Evolutionary conservation across 805 yeast genomes (phyloP), one percentile per base, ranked within the genome.

Genomic region (Lipomyces starkeyi): DNA sequence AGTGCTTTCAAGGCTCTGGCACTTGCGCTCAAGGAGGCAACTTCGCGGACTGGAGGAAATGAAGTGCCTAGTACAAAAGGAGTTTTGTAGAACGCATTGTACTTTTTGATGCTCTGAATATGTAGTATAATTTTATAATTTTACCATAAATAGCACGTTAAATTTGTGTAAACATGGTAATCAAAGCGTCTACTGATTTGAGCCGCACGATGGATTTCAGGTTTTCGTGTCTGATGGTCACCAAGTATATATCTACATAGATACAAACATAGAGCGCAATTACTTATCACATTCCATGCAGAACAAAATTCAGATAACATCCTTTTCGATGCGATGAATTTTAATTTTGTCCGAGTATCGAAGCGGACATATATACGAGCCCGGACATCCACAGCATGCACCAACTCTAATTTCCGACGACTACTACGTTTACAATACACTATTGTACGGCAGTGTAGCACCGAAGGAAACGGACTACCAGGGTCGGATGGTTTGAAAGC

Each of bases 1-100:
- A 86, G 92, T 77, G 98, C 99, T 0, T 95, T 95, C 82, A 95
- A 95, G 81, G 97, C 98, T 0, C 82, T 94, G 71, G 99, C 99
- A 0, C 83, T 95, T 25, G 99, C 99, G 3, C 83, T 95, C 61
- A 89, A 87, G 73, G 97, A 93, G 77, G 94, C 98, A 29, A 88
- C 86, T 60, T 84, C 94, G 11, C 83, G 85, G 73, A 92, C 92
- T 40, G 98, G 98, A 40, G 55, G 27, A 17, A 84, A 92, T 76
- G 99, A 95, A 70, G 91, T 95, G 58, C 99, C 99, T 25, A 89
- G 97, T 64, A 95, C 99, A 11, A 95, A 95, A 81, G 99, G 99
- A 64, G 98, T 95, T 11, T 82, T 94, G 62, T 73, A 67, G 56
- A 20, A 9, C 27, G 43, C 5, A 43, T 43, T 43, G 20, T 43